Evolutionary conservation across 2,329 filamentous ascomycete species (phyloP).

Genomic region (Tolypocladium inflatum): DNA sequence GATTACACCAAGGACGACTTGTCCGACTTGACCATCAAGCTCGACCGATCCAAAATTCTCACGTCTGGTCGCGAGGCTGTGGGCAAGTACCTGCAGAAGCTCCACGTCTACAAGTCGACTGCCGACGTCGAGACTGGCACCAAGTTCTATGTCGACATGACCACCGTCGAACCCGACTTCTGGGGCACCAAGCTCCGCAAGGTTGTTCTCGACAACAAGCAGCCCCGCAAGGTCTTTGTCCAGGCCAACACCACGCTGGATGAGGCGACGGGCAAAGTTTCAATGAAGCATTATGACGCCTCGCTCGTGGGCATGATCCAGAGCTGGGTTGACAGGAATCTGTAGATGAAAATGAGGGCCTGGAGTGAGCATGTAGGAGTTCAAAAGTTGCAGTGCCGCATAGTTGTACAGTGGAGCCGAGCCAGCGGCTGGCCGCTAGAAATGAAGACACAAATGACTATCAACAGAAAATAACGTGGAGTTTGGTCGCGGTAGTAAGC

Average conservation of each 20-base stretch:
- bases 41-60: conserved; percentile 81
- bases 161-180: conserved; percentile 69
- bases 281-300: conserved; percentile 78
- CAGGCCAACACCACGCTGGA: conserved; percentile 81
- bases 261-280: conserved; percentile 58
- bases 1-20: conserved; percentile 64
- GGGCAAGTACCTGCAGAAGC: conserved; percentile 76
- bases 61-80: conserved; percentile 77
- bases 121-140: conserved; percentile 73
- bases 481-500: not conserved
- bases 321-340: conserved; percentile 62
- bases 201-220: conserved; percentile 66
- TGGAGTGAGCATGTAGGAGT: not conserved
- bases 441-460: not conserved
- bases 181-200: conserved; percentile 74
- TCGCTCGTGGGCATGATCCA: conserved; percentile 72
- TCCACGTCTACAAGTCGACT: conserved; percentile 88
- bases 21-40: conserved; percentile 69
- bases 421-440: not conserved
- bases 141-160: conserved; percentile 76
- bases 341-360: conserved; percentile 19
- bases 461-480: not conserved
- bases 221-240: conserved; percentile 84
- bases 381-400: not conserved
- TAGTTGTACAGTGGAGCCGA: not conserved